Conservation (phyloP, 1,284 basidiomycete genomes). For the Meripilus lineatus region DNA sequence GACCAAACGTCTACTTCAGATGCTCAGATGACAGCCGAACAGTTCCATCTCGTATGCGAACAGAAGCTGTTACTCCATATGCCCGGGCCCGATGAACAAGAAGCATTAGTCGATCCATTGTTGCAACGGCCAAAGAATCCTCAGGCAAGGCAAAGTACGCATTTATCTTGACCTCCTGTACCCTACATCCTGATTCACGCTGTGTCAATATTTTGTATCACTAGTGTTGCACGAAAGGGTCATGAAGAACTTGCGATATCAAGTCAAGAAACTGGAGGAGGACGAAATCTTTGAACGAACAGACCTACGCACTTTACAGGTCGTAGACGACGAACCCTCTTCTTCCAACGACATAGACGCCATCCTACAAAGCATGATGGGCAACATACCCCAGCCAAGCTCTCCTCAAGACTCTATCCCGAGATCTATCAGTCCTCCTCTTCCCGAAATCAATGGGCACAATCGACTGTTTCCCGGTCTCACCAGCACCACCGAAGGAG, state of each 20-base stretch:
- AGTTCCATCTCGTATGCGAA: conserved; percentile 50
- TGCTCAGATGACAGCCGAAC: conserved; percentile 42
- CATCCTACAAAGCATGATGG: conserved; percentile 61
- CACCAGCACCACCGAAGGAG: conserved; percentile 1
- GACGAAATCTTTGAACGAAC: conserved; percentile 61
- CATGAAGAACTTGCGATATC: conserved; percentile 43
- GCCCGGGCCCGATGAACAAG: conserved; percentile 40
- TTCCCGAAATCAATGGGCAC: not conserved
- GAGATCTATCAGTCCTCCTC: not conserved
- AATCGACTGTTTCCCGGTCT: not conserved
- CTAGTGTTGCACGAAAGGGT: conserved; percentile 36
- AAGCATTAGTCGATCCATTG: conserved; percentile 31
- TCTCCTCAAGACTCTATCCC: conserved; percentile 3
- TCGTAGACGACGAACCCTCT: conserved; percentile 45
- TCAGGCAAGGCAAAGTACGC: conserved; percentile 40
- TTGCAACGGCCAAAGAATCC: conserved; percentile 16
- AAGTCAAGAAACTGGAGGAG: conserved; percentile 55
- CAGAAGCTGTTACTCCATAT: conserved; percentile 38
- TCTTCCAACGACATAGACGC: conserved; percentile 53
- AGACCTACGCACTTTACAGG: conserved; percentile 49
- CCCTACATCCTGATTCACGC: conserved; percentile 4
- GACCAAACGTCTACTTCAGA: conserved; percentile 61
- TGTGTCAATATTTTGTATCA: too few species aligned
- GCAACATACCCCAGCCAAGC: conserved; percentile 3
- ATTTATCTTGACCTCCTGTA: not conserved